phyloP scores from a whole-genome alignment of 805 yeast species.

The Zygosaccharomyces siamensis region DNA sequence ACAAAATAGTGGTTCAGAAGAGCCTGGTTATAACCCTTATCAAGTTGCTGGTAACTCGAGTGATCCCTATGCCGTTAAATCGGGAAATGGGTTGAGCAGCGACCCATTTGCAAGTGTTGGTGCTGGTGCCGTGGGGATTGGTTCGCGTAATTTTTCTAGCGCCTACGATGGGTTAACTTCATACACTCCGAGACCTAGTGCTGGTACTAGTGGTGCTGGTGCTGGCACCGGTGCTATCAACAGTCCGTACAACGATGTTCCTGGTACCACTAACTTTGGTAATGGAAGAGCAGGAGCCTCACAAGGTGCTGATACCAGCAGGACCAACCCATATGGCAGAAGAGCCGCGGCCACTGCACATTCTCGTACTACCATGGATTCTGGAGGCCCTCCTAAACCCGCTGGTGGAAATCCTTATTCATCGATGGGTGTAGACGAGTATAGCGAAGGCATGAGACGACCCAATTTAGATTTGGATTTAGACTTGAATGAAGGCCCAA shows the following conservation, averaged over 20 bases:
- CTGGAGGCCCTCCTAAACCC: neutral
- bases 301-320: neutral
- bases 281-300: neutral
- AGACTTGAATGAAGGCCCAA: conserved; percentile 9
- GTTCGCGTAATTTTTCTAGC: conserved; percentile 8
- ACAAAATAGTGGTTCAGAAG: neutral
- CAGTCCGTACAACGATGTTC: neutral
- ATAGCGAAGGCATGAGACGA: neutral
- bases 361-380: neutral
- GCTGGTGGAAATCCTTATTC: conserved; percentile 12
- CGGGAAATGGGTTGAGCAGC: conserved; percentile 1
- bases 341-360: conserved; percentile 2
- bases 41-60: conserved; percentile 8
- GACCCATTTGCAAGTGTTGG: conserved; percentile 13
- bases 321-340: conserved; percentile 10
- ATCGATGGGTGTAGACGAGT: conserved; percentile 1
- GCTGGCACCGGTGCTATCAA: neutral
- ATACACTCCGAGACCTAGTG: neutral
- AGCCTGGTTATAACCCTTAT: conserved; percentile 9
- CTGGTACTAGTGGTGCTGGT: neutral
- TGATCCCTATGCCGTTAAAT: conserved; percentile 11
- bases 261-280: neutral
- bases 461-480: conserved; percentile 8
- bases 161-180: conserved; percentile 8
- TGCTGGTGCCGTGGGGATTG: conserved; percentile 5